phyloP scores from a whole-genome alignment of 2,329 filamentous ascomycete species.

The Berkeleyomyces basicola region DNA sequence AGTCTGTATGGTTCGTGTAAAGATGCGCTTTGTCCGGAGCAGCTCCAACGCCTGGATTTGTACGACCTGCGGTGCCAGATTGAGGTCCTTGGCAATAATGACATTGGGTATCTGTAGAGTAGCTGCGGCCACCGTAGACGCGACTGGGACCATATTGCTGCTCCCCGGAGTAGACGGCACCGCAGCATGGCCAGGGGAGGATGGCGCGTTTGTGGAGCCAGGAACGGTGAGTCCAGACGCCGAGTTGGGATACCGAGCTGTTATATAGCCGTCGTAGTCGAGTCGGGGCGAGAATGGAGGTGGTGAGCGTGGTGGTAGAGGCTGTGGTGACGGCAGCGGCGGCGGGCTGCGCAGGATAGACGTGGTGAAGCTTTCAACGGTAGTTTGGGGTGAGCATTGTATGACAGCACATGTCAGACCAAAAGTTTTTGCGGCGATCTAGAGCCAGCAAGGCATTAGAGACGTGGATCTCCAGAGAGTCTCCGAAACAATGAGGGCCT shows the following conservation, averaged over 20 bases:
- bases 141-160: slow-evolving; percentile 7
- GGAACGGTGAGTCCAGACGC: slow-evolving; percentile 18
- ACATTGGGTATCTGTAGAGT: slow-evolving; percentile 54
- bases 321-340: not conserved
- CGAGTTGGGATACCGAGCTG: slow-evolving; percentile 18
- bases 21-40: slow-evolving; percentile 61
- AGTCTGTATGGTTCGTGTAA: slow-evolving; percentile 54
- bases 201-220: slow-evolving; percentile 16
- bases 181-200: slow-evolving; percentile 11
- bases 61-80: slow-evolving; percentile 53
- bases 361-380: slow-evolving; percentile 64
- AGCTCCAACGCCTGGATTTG: slow-evolving; percentile 72
- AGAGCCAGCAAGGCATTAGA: not conserved
- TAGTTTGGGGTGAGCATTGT: slow-evolving; percentile 55
- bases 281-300: slow-evolving; percentile 17
- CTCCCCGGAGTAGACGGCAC: slow-evolving; percentile 5
- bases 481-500: not conserved
- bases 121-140: slow-evolving; percentile 5
- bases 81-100: slow-evolving; percentile 65
- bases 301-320: slow-evolving; percentile 17
- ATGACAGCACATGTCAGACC: slow-evolving; percentile 53
- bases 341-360: slow-evolving; percentile 40
- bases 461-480: not conserved
- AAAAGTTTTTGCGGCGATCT: slow-evolving; percentile 57
- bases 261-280: slow-evolving; percentile 16